Evolutionary conservation across 2,329 filamentous ascomycete genomes (phyloP), one percentile per base, ranked within the genome.

Genomic region (Fusarium longipes): DNA sequence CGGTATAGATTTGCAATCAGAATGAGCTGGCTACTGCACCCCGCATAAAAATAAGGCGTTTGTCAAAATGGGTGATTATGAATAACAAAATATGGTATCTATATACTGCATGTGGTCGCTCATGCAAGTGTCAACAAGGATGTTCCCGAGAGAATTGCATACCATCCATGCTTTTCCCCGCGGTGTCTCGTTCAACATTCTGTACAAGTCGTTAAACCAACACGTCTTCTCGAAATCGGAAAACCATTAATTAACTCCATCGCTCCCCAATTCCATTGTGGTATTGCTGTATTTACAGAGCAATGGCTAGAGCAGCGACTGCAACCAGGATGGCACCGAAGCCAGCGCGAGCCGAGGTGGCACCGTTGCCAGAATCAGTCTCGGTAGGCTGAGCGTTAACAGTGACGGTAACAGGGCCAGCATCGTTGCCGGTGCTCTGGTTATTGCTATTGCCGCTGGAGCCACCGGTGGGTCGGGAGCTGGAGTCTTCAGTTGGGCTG

Each of bases 1-100:
- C n/a, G 92, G 91, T 2, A 87, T 99, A 57, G 90, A 97, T 80
- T 65, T 80, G 57, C 70, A 54, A 14, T 52, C 63, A 43, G 65
- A 70, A 52, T 71, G 72, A 25, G 27, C 57, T 51, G 63, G 36
- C 11, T 12, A 7, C 22, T 12, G 8, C 22, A 33, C 38, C 24
- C 15, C 11, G 24, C 22, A 40, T 35, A 36, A n/a, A 57, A 55
- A 14, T 12, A 40, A 67, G 52, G 63, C 36, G 49, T 67, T 60
- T 39, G 44, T 35, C 35, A 18, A 59, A 27, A 39, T 27, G 4
- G 20, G 42, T 54, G 38, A 43, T 62, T 24, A 57, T 60, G 35
- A 43, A 68, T 60, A 59, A 70, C 25, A 55, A 49, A 60, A 68
- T 51, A 54, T 63, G 50, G 45, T 60, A 65, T 66, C 55, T 73